Evolutionary conservation across 176 grass and related monocot genomes (phyloP).

Genomic region (Thinopyrum elongatum): DNA sequence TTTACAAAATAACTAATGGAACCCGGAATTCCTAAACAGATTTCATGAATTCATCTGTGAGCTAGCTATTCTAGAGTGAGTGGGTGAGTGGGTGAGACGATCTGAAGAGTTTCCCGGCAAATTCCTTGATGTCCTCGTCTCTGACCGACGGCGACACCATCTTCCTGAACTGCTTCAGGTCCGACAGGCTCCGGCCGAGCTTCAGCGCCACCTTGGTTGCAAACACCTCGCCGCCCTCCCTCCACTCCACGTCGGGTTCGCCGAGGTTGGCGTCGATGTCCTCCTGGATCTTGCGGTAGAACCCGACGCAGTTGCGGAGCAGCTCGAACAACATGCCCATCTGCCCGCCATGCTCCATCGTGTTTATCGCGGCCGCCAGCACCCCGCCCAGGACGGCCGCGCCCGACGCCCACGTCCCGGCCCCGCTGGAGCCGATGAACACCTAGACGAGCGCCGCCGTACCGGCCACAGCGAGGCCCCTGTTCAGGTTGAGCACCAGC

Average conservation of each 20-base stretch:
- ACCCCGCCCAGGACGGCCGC: constrained; percentile 12
- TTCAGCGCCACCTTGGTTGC: constrained; percentile 41
- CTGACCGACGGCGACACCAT: constrained; percentile 28
- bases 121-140: constrained; percentile 39
- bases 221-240: constrained; percentile 60
- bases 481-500: no score
- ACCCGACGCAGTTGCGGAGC: no score
- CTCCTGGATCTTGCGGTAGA: no score
- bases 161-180: constrained; percentile 32
- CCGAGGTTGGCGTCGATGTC: constrained; percentile 23
- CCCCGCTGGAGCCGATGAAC: constrained; percentile 25
- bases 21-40: no score
- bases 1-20: no score
- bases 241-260: constrained; percentile 5
- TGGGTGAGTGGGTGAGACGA: no score
- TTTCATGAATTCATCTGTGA: background rate
- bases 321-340: no score
- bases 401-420: background rate
- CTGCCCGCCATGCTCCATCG: constrained; percentile 50
- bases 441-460: constrained; percentile 21
- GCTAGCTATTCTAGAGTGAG: background rate
- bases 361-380: constrained; percentile 47
- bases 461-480: constrained; percentile 26
- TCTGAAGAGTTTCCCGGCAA: background rate
- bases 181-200: constrained; percentile 20